Conservation (phyloP, 106 monocot species). For the Dendrobium catenatum region DNA sequence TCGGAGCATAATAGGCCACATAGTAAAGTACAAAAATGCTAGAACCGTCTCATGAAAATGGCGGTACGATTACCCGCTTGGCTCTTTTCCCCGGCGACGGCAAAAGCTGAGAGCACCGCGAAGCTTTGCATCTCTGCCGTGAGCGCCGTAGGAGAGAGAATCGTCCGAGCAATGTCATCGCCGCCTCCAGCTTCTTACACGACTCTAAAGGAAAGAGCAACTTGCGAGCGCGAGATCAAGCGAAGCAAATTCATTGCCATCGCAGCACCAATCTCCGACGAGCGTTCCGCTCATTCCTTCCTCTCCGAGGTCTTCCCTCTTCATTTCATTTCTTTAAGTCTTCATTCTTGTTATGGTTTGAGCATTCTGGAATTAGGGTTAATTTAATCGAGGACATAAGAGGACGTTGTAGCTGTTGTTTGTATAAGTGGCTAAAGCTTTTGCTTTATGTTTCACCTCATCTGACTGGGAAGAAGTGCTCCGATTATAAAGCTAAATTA, state of each 20-base stretch:
- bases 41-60: background rate
- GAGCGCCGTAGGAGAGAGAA: conserved; percentile 10
- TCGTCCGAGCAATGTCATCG: conserved; percentile 14
- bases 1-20: too few species aligned
- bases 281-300: conserved; percentile 77
- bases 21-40: too few species aligned
- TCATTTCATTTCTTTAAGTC: background rate
- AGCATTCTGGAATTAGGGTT: background rate
- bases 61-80: conserved; percentile 33
- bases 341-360: background rate
- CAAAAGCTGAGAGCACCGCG: conserved; percentile 13
- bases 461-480: background rate
- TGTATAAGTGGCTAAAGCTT: background rate
- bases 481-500: background rate
- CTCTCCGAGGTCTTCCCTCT: conserved; percentile 49
- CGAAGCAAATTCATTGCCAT: conserved; percentile 87
- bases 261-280: conserved; percentile 67
- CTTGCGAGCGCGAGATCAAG: conserved; percentile 73
- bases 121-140: background rate
- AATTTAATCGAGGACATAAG: background rate
- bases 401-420: background rate
- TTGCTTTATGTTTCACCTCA: background rate
- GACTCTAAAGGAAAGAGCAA: conserved; percentile 48
- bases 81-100: conserved; percentile 6
- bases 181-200: conserved; percentile 41